Evolutionary conservation across 108 stramenopile species (phyloP), one percentile per base, ranked within the genome.

Genomic region (Discostella pseudostelligera): DNA sequence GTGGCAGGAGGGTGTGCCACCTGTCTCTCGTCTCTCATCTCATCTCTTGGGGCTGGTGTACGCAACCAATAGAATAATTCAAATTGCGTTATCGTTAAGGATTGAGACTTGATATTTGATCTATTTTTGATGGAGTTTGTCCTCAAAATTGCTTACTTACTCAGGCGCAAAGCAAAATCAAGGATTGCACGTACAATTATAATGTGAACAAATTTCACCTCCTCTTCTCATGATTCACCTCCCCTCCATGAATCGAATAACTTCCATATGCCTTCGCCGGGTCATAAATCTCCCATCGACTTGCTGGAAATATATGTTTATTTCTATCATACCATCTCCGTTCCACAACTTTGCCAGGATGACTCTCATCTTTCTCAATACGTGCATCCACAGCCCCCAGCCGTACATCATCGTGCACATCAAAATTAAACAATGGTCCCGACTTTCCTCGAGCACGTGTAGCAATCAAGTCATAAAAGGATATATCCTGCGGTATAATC

Each of bases 241-340:
- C 88, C 28, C 88, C 87, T 16, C 95, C 95, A 58, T 89, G 89
- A 70, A 96, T 96, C 16, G 94, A 94, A 61, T 96, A 98, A 4
- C 45, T 72, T 26, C 92, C 94, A 67, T 93, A 91, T 40, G 93
- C 94, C 59, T 91, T 90, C 19, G 80, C 76, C 3, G 97, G 97
- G 66, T 98, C 97, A 62, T 88, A 98, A 21, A 94, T 63, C 70
- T 99, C 97, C 98, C 97, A 99, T 19, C 97, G 90, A 61, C 78
- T 84, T 2, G 97, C 97, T 8, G 98, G 98, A 70, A 98, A 99
- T 36, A 99, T 96, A 65, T 99, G 98, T 57, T 98, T 97, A 80
- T 98, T 98, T 26, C 91, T 72, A 67, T 99, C 97, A 69, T 96
- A 97, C 97, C 97, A 99, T 16, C 84, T 54, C 39, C 97, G 82